Evolutionary conservation across 2,329 filamentous ascomycete species (phyloP).

Genomic region (Hypomyces perniciosus): DNA sequence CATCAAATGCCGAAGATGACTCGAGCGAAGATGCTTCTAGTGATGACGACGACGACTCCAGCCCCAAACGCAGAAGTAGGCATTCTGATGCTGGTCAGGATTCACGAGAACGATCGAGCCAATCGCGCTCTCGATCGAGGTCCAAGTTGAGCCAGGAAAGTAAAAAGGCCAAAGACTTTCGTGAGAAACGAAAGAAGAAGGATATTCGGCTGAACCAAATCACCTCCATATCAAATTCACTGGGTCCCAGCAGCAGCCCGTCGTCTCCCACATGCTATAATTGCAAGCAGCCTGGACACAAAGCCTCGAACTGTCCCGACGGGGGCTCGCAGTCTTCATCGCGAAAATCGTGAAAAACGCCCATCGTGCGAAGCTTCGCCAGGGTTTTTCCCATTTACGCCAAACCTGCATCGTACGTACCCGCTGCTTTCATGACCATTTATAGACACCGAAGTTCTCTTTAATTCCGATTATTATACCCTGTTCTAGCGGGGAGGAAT

Average conservation of each 20-base stretch:
- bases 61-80: slow-evolving; percentile 23
- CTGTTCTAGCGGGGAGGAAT: no score
- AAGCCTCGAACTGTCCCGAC: slow-evolving; percentile 47
- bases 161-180: slow-evolving; percentile 40
- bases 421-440: no score
- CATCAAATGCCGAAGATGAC: slow-evolving; percentile 15
- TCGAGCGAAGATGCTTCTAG: slow-evolving; percentile 24
- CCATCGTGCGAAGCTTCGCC: neutral
- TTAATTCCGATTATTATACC: no score
- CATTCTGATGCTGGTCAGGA: slow-evolving; percentile 19
- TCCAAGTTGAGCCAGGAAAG: slow-evolving; percentile 23
- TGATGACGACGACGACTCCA: slow-evolving; percentile 19
- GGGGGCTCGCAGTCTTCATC: neutral
- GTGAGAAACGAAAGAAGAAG: slow-evolving; percentile 57
- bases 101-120: slow-evolving; percentile 16
- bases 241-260: slow-evolving; percentile 20
- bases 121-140: slow-evolving; percentile 29
- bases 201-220: slow-evolving; percentile 60
- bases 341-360: slow-evolving; percentile 1
- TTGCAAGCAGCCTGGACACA: slow-evolving; percentile 58
- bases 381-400: neutral
- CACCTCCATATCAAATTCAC: slow-evolving; percentile 51
- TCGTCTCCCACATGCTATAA: slow-evolving; percentile 46
- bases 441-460: no score
- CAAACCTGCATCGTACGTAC: neutral